phyloP scores from a whole-genome alignment of 1,284 basidiomycete genomes.

The Meripilus lineatus region DNA sequence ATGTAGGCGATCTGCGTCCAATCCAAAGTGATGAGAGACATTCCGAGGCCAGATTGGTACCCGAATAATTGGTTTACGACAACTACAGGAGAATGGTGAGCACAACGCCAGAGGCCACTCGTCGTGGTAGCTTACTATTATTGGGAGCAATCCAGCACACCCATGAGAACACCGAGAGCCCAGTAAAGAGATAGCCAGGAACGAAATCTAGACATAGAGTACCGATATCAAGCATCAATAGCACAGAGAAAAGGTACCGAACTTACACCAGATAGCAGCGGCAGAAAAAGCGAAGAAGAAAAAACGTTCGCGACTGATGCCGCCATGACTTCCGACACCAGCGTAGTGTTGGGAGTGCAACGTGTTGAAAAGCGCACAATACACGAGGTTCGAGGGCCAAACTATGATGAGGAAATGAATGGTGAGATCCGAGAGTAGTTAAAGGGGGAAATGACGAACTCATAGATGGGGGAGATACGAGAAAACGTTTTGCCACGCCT shows the following conservation, averaged over 20 bases:
- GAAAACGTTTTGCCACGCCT: constrained; percentile 51
- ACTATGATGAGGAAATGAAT: constrained; percentile 27
- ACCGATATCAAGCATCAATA: constrained; percentile 6
- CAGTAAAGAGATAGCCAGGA: constrained; percentile 44
- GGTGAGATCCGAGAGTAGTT: not conserved
- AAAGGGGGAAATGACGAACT: constrained; percentile 31
- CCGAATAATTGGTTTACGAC: constrained; percentile 85
- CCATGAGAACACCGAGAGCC: constrained; percentile 45
- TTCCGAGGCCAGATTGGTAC: constrained; percentile 69
- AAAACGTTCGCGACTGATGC: constrained; percentile 41
- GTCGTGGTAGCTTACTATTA: constrained; percentile 25
- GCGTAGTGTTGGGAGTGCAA: constrained; percentile 58
- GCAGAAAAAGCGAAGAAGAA: constrained; percentile 24
- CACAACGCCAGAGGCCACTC: too few species aligned
- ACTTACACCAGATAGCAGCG: constrained; percentile 26
- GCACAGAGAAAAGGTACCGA: constrained; percentile 34
- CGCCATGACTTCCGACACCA: constrained; percentile 57
- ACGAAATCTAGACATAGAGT: constrained; percentile 26
- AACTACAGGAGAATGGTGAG: constrained; percentile 20
- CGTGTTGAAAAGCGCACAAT: constrained; percentile 81
- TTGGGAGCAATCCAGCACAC: constrained; percentile 58
- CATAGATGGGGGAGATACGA: constrained; percentile 73
- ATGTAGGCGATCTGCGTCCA: constrained; percentile 32
- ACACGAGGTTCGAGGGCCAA: constrained; percentile 59
- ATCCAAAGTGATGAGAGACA: constrained; percentile 48